phyloP scores from a whole-genome alignment of 371 early-diverging fungal species.

The Mucor ambiguus region DNA sequence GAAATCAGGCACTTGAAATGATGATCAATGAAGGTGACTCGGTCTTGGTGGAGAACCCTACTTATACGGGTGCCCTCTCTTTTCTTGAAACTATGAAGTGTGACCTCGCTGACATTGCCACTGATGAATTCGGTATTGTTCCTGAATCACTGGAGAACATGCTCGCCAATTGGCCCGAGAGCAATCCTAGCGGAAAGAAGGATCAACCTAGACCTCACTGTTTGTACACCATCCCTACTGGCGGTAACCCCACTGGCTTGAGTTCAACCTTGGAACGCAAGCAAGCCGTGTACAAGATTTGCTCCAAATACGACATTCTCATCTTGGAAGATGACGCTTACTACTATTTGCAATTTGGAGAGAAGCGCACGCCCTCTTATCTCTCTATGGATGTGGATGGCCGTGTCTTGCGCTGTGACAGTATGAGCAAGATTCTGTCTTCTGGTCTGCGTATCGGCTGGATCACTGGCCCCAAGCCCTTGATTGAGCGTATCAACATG shows the following conservation, averaged over 20 bases:
- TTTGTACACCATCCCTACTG: constrained; percentile 66
- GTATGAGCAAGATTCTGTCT: constrained; percentile 80
- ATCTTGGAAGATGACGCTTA: constrained; percentile 85
- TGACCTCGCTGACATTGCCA: constrained; percentile 61
- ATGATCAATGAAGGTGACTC: constrained; percentile 64
- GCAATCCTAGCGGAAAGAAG: constrained; percentile 32
- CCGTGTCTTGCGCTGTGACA: constrained; percentile 84
- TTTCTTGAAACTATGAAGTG: constrained; percentile 68
- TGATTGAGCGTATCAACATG: constrained; percentile 72
- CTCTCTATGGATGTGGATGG: constrained; percentile 79
- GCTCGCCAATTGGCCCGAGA: constrained; percentile 52
- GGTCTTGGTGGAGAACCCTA: constrained; percentile 73
- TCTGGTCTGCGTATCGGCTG: constrained; percentile 81
- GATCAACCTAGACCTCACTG: constrained; percentile 50
- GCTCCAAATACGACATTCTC: constrained; percentile 60
- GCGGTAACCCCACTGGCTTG: constrained; percentile 75
- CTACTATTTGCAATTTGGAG: constrained; percentile 64
- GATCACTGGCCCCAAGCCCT: constrained; percentile 69
- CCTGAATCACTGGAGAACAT: constrained; percentile 53
- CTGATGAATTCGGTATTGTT: constrained; percentile 59
- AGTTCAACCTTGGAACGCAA: constrained; percentile 64
- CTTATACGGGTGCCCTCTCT: constrained; percentile 77
- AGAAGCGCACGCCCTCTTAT: constrained; percentile 59
- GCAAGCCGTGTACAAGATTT: constrained; percentile 62
- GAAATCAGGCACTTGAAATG: constrained; percentile 68